Percentiles rank a stretch among this genome's conserved stretches.
Conservation (phyloP, 441 rosid species). For the Sinapis alba region DNA sequence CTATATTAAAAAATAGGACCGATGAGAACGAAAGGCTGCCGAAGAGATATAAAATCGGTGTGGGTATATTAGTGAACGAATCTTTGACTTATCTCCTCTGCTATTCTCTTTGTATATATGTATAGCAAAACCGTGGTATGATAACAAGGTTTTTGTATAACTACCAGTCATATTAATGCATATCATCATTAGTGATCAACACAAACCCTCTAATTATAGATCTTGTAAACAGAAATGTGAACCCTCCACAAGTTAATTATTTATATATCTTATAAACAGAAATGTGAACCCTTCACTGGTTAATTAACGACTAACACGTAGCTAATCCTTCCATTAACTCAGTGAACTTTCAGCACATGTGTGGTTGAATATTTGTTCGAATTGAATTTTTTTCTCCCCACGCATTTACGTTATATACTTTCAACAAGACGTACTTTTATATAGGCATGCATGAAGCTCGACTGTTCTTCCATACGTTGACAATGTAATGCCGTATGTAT, state of each 20-base stretch:
- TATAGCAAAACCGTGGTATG: neutral
- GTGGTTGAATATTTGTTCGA: neutral
- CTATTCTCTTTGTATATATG: neutral
- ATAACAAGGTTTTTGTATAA: neutral
- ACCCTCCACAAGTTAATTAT: neutral
- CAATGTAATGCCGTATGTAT: neutral
- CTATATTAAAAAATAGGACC: neutral
- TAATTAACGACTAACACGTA: neutral
- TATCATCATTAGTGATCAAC: neutral
- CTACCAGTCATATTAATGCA: neutral
- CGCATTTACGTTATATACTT: neutral
- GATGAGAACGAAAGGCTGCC: constrained; percentile 15
- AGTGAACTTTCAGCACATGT: neutral
- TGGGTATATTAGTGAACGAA: neutral
- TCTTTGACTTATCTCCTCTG: constrained; percentile 6
- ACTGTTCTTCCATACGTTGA: neutral
- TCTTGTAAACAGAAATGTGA: too few species aligned
- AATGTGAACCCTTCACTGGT: neutral
- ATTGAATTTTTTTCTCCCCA: neutral
- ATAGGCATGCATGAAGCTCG: neutral
- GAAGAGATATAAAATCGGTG: neutral
- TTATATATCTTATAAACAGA: neutral
- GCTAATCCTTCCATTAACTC: neutral
- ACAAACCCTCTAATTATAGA: neutral
- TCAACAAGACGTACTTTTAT: neutral